Conservation (phyloP, 805 yeast species). For the Cyberlindnera subsufficiens region DNA sequence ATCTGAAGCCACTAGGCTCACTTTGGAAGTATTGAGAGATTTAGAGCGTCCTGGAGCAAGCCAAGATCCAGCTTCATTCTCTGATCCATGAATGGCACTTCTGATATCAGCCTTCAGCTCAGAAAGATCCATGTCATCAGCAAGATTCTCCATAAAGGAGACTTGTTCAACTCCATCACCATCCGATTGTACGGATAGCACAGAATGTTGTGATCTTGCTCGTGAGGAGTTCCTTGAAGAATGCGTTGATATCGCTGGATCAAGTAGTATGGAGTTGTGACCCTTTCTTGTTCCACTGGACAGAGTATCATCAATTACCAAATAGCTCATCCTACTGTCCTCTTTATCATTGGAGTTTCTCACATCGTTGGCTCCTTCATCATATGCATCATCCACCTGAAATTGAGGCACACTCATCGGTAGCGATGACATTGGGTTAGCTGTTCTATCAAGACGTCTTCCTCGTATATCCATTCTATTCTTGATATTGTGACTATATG, state of each 20-base stretch:
- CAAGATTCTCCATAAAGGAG: slow-evolving; percentile 10
- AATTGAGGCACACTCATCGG: not conserved
- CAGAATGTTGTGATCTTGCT: no score
- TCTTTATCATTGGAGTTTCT: not conserved
- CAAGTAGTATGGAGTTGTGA: no score
- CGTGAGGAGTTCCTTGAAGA: no score
- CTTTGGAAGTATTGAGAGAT: slow-evolving; percentile 4
- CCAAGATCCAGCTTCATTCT: slow-evolving; percentile 14
- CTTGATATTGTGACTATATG: not conserved
- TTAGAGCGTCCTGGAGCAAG: slow-evolving; percentile 4
- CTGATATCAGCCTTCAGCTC: slow-evolving; percentile 16
- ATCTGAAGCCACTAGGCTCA: slow-evolving; percentile 1
- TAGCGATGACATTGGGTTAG: no score
- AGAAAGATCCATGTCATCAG: slow-evolving; percentile 8
- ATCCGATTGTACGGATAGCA: no score
- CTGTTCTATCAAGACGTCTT: not conserved
- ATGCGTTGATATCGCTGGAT: no score
- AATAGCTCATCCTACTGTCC: not conserved
- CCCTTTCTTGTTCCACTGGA: no score
- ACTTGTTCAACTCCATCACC: not conserved
- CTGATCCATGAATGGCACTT: slow-evolving; percentile 15
- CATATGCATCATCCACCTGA: not conserved
- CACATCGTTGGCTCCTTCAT: not conserved
- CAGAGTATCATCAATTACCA: not conserved
- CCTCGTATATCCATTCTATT: not conserved